Conservation (phyloP, 2,329 filamentous ascomycete genomes). For the Hypoxylon sp. region DNA sequence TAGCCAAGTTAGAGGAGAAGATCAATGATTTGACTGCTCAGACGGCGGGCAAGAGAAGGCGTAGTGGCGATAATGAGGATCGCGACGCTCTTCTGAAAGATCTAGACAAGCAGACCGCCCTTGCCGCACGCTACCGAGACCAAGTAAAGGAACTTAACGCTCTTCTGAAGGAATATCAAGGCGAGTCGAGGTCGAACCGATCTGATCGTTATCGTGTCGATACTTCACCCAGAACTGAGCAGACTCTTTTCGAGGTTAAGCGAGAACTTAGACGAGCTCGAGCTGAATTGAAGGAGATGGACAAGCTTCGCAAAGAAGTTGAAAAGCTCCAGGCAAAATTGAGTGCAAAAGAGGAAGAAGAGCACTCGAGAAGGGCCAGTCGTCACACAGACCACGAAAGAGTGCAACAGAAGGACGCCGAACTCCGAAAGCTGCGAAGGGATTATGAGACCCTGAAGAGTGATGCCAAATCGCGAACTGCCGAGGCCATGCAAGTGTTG, state of each 20-base stretch:
- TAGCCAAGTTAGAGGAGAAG: slow-evolving; percentile 73
- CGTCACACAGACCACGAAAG: slow-evolving; percentile 57
- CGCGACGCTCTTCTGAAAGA: slow-evolving; percentile 64
- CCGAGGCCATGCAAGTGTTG: slow-evolving; percentile 69
- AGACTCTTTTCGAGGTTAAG: slow-evolving; percentile 66
- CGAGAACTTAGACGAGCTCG: slow-evolving; percentile 69
- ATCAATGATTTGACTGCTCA: slow-evolving; percentile 73
- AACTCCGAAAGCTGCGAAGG: slow-evolving; percentile 63
- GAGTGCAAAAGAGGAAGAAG: slow-evolving; percentile 62
- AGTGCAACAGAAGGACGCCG: slow-evolving; percentile 63
- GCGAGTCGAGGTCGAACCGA: slow-evolving; percentile 54
- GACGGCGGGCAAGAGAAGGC: slow-evolving; percentile 60
- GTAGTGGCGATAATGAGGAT: slow-evolving; percentile 61
- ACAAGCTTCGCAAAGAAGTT: slow-evolving; percentile 67
- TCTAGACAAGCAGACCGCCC: slow-evolving; percentile 69
- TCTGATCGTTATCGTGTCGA: slow-evolving; percentile 56
- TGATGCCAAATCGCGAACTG: slow-evolving; percentile 67
- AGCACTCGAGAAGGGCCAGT: slow-evolving; percentile 46
- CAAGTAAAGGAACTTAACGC: slow-evolving; percentile 72
- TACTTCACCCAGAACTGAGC: slow-evolving; percentile 66
- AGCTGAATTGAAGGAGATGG: slow-evolving; percentile 67
- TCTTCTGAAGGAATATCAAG: slow-evolving; percentile 61
- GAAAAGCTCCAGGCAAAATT: slow-evolving; percentile 66
- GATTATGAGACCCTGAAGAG: slow-evolving; percentile 70
- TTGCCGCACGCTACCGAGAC: slow-evolving; percentile 70